These are phyloP conservation scores for Tetradesmus obliquus DNA, from an alignment of 139 green algal species.

Conservation along the genomic window DNA sequence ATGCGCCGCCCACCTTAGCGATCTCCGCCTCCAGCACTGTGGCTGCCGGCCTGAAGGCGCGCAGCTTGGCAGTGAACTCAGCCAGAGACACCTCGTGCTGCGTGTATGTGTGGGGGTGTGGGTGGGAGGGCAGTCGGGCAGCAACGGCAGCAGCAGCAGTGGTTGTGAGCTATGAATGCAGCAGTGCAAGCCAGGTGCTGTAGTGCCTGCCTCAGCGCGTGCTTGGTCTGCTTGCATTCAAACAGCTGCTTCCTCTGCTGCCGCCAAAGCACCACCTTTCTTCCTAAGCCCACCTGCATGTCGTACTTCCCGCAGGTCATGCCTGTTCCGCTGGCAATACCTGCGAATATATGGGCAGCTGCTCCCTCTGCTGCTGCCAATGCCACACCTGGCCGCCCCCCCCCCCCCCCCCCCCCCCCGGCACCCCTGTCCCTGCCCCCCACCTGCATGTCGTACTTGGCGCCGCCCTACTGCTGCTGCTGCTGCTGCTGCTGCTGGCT, in stretches of 20 bases:
- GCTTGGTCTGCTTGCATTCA: too few species aligned
- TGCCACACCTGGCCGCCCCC: not conserved
- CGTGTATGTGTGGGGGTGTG: too few species aligned
- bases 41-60: slow-evolving; percentile 81
- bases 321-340: too few species aligned
- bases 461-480: not conserved
- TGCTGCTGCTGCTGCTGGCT: not conserved
- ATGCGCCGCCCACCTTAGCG: slow-evolving; percentile 53
- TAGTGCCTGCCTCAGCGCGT: too few species aligned
- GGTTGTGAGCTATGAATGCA: not conserved
- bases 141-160: slow-evolving; percentile 9
- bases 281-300: too few species aligned
- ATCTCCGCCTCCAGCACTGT: slow-evolving; percentile 94
- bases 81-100: slow-evolving; percentile 72
- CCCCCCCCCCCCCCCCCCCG: not conserved
- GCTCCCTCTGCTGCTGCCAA: not conserved
- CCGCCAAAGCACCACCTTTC: too few species aligned
- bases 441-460: not conserved
- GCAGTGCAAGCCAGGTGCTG: not conserved
- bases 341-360: too few species aligned
- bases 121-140: too few species aligned
- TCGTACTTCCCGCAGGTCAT: too few species aligned
- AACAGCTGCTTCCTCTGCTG: too few species aligned
- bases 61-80: slow-evolving; percentile 77
- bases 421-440: not conserved